phyloP scores from a whole-genome alignment of 129 eudicot species.

The Pseudognaphalium luteoalbum region DNA sequence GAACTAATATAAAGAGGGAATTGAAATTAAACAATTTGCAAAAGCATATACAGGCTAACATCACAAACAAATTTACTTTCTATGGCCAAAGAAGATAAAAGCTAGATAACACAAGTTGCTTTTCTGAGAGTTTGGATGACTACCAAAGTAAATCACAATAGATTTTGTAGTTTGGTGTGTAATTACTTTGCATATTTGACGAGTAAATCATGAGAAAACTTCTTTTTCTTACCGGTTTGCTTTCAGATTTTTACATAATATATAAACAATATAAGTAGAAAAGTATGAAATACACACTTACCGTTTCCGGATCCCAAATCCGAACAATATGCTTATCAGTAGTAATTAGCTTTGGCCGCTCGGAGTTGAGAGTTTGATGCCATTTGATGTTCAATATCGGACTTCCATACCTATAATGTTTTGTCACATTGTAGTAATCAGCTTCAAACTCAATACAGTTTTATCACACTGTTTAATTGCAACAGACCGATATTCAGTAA shows the following conservation, averaged over 20 bases:
- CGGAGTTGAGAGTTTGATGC: slow-evolving; percentile 80
- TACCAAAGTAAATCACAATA: background rate
- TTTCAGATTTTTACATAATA: background rate
- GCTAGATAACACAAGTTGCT: no score
- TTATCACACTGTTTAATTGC: background rate
- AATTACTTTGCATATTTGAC: background rate
- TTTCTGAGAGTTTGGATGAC: background rate
- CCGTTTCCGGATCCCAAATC: slow-evolving; percentile 99
- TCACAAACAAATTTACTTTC: background rate
- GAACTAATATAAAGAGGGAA: background rate
- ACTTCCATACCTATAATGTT: slow-evolving; percentile 75
- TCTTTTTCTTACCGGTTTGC: background rate
- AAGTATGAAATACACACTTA: slow-evolving; percentile 34
- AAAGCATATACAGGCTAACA: background rate
- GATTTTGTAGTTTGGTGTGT: background rate
- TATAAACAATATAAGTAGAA: background rate
- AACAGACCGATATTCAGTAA: slow-evolving; percentile 8
- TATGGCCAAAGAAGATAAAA: background rate
- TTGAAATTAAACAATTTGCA: background rate
- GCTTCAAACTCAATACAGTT: slow-evolving; percentile 6
- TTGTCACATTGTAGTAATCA: background rate
- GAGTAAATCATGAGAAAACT: background rate
- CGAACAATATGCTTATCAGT: slow-evolving; percentile 82
- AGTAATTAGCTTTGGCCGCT: slow-evolving; percentile 64
- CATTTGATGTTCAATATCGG: slow-evolving; percentile 86